Evolutionary conservation across 2,329 filamentous ascomycete genomes (phyloP).

Genomic region (Fusarium pseudograminearum): DNA sequence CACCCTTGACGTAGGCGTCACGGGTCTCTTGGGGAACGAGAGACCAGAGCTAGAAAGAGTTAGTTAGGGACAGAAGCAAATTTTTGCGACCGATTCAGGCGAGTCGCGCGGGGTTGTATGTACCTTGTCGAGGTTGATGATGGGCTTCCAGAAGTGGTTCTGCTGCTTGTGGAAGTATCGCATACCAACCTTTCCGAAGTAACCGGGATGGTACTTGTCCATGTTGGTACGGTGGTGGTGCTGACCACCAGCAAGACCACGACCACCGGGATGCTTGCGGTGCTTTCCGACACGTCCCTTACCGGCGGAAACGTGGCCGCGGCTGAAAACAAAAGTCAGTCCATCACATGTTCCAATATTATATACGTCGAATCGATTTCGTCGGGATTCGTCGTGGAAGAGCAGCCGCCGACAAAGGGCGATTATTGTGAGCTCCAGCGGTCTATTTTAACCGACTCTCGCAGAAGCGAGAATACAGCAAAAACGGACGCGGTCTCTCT

Average conservation of each 20-base stretch:
- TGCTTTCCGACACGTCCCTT: constrained; percentile 99
- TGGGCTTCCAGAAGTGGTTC: constrained; percentile 98
- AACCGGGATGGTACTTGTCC: constrained; percentile 96
- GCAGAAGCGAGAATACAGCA: background rate
- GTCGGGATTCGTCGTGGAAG: constrained; percentile 14
- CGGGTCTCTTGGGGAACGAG: constrained; percentile 94
- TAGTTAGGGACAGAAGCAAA: constrained; percentile 39
- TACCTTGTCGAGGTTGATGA: constrained; percentile 99
- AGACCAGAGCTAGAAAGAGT: constrained; percentile 81
- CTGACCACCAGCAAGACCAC: constrained; percentile 97
- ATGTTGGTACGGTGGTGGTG: constrained; percentile 76
- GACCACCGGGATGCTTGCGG: constrained; percentile 88
- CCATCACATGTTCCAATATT: constrained; percentile 34
- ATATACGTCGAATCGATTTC: constrained; percentile 10
- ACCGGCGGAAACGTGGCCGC: constrained; percentile 98
- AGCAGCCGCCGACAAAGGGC: constrained; percentile 36
- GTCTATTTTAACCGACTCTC: constrained; percentile 15
- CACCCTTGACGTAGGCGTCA: constrained; percentile 86
- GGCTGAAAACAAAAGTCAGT: constrained; percentile 65
- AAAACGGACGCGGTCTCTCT: constrained; percentile 31
- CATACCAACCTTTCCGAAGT: constrained; percentile 98
- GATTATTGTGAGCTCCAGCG: constrained; percentile 40
- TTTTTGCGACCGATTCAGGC: background rate
- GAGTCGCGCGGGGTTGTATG: constrained; percentile 41
- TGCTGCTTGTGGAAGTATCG: constrained; percentile 96